Evolutionary conservation across 108 stramenopile species (phyloP), one percentile per base, ranked within the genome.

Genomic region (Conticribra weissflogii): DNA sequence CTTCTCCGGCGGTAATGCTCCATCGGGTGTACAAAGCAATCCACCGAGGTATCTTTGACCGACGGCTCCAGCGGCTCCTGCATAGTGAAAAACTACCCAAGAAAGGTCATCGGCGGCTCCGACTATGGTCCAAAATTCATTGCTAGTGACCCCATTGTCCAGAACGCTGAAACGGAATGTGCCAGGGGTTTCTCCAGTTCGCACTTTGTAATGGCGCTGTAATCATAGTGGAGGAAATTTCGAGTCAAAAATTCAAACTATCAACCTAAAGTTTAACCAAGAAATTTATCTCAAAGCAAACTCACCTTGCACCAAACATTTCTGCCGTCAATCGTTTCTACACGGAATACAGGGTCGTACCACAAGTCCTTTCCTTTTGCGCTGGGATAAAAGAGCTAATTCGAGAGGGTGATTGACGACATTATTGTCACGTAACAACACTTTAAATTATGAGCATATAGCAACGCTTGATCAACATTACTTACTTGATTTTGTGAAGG

Each of bases 281-380:
- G n/a, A n/a, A n/a, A n/a, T n/a, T n/a, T n/a, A n/a, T n/a, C n/a
- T n/a, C n/a, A n/a, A n/a, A n/a, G n/a, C n/a, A n/a, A n/a, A n/a
- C n/a, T n/a, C n/a, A 71, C 70, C 60, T 91, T 93, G 67, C 91
- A 85, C 93, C 97, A 94, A 0, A 98, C 90, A 68, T 89, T 75
- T 17, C 91, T 67, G n/a, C 94, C 95, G 68, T 98, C 95, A 29
- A 97, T 70, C 18, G 95, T 97, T 66, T 96, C 88, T 14, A 98
- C 98, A 33, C 93, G 83, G 76, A 98, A 98, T 2, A 97, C 93
- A 14, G 98, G 98, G 83, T 98, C 96, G 73, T 98, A 98, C 97
- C 97, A 97, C 70, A 97, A 62, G 60, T 64, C 71, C 28, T 80
- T 65, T 3, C 83, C 86, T 46, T 76, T 80, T 1, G 59, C 71